phyloP scores from a whole-genome alignment of 768 basidiomycete genomes.

The Suillus decipiens region DNA sequence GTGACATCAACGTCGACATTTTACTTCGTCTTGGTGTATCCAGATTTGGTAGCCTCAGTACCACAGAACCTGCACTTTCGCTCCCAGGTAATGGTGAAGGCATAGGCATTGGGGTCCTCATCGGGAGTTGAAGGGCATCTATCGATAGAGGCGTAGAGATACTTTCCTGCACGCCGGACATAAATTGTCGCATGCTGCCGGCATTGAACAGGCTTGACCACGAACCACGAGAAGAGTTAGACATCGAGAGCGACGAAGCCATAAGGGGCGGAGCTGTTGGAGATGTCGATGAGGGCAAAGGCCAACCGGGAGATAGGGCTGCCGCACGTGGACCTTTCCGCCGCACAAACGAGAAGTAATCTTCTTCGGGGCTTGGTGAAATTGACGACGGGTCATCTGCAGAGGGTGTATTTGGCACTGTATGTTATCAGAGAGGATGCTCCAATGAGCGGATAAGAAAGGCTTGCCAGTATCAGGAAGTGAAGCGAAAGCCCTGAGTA shows the following conservation, averaged over 20 bases:
- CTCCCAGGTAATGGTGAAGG: slow-evolving; percentile 27
- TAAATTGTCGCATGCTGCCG: slow-evolving; percentile 66
- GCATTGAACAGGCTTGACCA: slow-evolving; percentile 82
- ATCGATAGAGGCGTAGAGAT: slow-evolving; percentile 39
- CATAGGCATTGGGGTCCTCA: slow-evolving; percentile 19
- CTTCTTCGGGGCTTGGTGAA: slow-evolving; percentile 37
- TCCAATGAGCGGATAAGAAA: not conserved
- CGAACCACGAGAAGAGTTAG: slow-evolving; percentile 70
- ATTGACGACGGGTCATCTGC: slow-evolving; percentile 20
- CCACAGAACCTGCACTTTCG: slow-evolving; percentile 15
- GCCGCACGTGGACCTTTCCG: slow-evolving; percentile 40
- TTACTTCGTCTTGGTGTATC: slow-evolving; percentile 32
- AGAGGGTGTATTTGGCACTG: slow-evolving; percentile 17
- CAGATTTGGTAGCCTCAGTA: slow-evolving; percentile 23
- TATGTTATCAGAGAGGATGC: slow-evolving; percentile 6
- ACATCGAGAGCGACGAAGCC: slow-evolving; percentile 45
- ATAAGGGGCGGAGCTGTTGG: slow-evolving; percentile 41
- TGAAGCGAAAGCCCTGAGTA: slow-evolving; percentile 49
- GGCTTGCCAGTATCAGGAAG: slow-evolving; percentile 20
- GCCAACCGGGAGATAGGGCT: slow-evolving; percentile 53
- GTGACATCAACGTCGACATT: slow-evolving; percentile 26
- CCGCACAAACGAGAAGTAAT: slow-evolving; percentile 57
- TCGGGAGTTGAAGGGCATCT: slow-evolving; percentile 18
- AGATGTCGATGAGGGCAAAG: slow-evolving; percentile 47
- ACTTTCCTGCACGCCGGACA: slow-evolving; percentile 59